Evolutionary conservation across 1,284 basidiomycete genomes (phyloP).

Genomic region (Austropuccinia psidii): DNA sequence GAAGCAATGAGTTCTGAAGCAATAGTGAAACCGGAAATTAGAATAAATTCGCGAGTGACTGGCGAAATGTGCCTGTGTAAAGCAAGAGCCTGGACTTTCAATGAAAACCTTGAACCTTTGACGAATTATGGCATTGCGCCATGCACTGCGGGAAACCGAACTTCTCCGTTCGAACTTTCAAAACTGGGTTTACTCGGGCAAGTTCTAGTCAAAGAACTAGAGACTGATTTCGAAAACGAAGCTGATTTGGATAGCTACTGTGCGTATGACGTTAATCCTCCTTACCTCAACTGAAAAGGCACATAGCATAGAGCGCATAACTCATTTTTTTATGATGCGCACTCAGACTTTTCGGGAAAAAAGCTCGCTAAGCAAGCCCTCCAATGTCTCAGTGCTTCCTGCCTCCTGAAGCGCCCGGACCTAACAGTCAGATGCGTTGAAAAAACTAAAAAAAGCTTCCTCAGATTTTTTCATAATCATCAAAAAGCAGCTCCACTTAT

Average conservation of each 20-base stretch:
- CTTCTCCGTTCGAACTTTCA: not conserved
- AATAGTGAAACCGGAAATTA: conserved; percentile 9
- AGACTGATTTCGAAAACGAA: conserved; percentile 27
- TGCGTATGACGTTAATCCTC: not conserved
- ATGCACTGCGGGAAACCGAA: not conserved
- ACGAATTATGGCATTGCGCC: conserved; percentile 11
- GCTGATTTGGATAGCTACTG: conserved; percentile 32
- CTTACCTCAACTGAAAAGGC: not conserved
- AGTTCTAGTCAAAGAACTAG: conserved; percentile 22
- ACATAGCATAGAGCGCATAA: not conserved
- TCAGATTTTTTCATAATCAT: conserved; percentile 11
- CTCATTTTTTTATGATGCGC: not conserved
- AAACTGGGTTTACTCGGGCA: conserved; percentile 2
- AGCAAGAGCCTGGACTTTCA: conserved; percentile 9
- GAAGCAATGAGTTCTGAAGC: conserved; percentile 4
- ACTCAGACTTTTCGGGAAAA: conserved; percentile 37
- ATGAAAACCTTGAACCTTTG: not conserved
- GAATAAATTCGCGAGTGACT: conserved; percentile 25
- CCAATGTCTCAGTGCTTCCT: conserved; percentile 33
- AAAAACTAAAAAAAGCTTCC: conserved; percentile 21
- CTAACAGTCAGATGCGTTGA: not conserved
- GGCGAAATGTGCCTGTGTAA: conserved; percentile 19
- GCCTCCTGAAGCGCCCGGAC: not conserved
- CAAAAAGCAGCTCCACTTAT: conserved; percentile 22
- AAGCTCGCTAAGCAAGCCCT: conserved; percentile 37